Percentiles rank a stretch among this genome's conserved stretches.
These are phyloP conservation scores for Hymenoscyphus scutula DNA, from an alignment of 2,329 filamentous ascomycete genomes.

Conservation along the genomic window DNA sequence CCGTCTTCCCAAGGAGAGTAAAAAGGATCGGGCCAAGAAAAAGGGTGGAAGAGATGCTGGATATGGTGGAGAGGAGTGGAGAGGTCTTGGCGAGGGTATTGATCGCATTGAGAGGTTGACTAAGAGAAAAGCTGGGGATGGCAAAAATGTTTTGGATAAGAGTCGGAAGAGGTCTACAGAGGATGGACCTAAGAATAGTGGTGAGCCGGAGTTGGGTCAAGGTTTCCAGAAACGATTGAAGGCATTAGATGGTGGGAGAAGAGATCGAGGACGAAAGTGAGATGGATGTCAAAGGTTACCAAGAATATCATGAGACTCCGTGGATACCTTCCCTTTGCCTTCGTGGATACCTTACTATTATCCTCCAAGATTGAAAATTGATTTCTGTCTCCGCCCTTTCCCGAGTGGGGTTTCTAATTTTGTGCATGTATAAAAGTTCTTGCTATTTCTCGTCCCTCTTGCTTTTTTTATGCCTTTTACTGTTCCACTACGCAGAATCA, in stretches of 20 bases:
- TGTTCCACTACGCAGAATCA: too few species aligned
- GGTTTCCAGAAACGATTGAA: slow-evolving; percentile 70
- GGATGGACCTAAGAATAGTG: slow-evolving; percentile 69
- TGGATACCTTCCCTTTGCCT: too few species aligned
- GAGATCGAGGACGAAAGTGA: slow-evolving; percentile 37
- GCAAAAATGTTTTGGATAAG: slow-evolving; percentile 65
- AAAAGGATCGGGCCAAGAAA: slow-evolving; percentile 78
- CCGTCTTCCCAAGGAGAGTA: slow-evolving; percentile 79
- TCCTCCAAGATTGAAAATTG: too few species aligned
- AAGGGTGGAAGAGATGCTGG: slow-evolving; percentile 48
- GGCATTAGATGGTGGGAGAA: slow-evolving; percentile 42
- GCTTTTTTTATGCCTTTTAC: too few species aligned
- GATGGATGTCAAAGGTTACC: background rate
- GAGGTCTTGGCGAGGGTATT: slow-evolving; percentile 76
- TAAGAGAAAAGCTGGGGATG: slow-evolving; percentile 58
- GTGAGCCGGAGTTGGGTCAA: slow-evolving; percentile 65
- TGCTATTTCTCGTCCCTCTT: too few species aligned
- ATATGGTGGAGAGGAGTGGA: slow-evolving; percentile 94
- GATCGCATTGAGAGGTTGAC: slow-evolving; percentile 85
- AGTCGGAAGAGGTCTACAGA: slow-evolving; percentile 79
- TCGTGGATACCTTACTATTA: too few species aligned
- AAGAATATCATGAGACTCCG: too few species aligned
- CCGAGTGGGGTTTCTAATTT: too few species aligned
- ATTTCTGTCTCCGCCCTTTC: too few species aligned
- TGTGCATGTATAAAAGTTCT: too few species aligned